Evolutionary conservation across 768 basidiomycete species (phyloP), one percentile per base, ranked within the genome.

Genomic region (Leucosporidium creatinivorum): DNA sequence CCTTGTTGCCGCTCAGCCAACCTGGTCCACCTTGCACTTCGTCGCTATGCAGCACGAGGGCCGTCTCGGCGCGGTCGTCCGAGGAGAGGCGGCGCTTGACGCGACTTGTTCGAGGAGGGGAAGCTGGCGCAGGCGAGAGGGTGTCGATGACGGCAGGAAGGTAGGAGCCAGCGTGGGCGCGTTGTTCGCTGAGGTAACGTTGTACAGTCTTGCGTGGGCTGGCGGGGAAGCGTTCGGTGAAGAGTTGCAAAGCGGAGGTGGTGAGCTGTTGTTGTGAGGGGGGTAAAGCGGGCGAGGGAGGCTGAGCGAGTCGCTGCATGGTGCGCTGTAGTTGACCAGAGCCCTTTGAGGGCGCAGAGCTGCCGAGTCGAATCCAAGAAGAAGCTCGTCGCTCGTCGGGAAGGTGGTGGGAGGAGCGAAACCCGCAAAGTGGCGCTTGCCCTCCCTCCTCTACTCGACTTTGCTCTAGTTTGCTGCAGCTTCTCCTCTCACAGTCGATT

Each of bases 21-120:
- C 25, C n/a, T n/a, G 33, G 4, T 21, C 28, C 39, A 23, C 23
- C 36, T 18, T 28, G 18, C 3, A 2, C 19, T 23, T n/a, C 48
- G 4, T n/a, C 4, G 15, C 6, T 26, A 21, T 63, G 62, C 28
- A 70, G 54, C 10, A 70, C 69, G 44, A 70, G 65, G 15, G 69
- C 69, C 25, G 55, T 60, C 33, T 64, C 69, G 8, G 28, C 48
- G 7, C 15, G 52, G n/a, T 21, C 39, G 10, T 50, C 68, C 6
- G 31, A 23, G 17, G 31, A 31, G 18, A 23, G 30, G 18, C 28
- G 55, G 15, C 39, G 39, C 15, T 44, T 31, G 18, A 19, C 55
- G 55, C 17, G 28, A 31, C 28, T 57, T 23, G 28, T 57, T 28
- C 17, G 30, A 21, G 4, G 55, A 57, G 30, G 55, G 55, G 18